phyloP scores from a whole-genome alignment of 1,284 basidiomycete species.

The Puccinia triticina region DNA sequence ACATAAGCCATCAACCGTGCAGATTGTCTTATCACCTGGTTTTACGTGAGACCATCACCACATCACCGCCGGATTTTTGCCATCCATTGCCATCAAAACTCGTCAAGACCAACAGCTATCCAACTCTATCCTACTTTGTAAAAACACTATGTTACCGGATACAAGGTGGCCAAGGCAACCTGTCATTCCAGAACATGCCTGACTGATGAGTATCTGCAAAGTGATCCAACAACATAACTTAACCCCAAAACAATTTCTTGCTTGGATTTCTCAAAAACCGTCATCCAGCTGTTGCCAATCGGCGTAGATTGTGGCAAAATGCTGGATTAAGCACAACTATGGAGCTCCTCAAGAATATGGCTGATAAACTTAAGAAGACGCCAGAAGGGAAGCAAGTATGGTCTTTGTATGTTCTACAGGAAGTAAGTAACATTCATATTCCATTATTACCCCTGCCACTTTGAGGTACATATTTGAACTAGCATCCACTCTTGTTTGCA shows the following conservation, averaged over 20 bases:
- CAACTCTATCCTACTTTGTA: no score
- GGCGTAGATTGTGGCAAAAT: background rate
- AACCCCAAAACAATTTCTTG: conserved; percentile 9
- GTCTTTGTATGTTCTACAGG: background rate
- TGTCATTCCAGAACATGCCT: background rate
- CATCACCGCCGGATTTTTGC: no score
- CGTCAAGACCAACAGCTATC: no score
- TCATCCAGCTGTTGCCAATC: background rate
- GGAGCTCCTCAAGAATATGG: background rate
- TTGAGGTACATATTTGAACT: no score
- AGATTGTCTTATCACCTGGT: no score
- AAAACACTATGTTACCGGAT: no score
- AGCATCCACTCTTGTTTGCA: background rate
- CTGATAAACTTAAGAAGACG: background rate
- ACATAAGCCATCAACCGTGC: background rate
- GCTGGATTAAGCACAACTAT: background rate
- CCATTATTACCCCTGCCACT: no score
- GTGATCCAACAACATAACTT: background rate
- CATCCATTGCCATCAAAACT: background rate
- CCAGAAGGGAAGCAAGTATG: background rate
- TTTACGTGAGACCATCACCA: no score
- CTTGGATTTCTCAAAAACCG: background rate
- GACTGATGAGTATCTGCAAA: background rate
- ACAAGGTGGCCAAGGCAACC: background rate
- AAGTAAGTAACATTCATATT: no score